Evolutionary conservation across 208 protist species (phyloP), one percentile per base, ranked within the genome.

Genomic region (Novymonas esmeraldas): DNA sequence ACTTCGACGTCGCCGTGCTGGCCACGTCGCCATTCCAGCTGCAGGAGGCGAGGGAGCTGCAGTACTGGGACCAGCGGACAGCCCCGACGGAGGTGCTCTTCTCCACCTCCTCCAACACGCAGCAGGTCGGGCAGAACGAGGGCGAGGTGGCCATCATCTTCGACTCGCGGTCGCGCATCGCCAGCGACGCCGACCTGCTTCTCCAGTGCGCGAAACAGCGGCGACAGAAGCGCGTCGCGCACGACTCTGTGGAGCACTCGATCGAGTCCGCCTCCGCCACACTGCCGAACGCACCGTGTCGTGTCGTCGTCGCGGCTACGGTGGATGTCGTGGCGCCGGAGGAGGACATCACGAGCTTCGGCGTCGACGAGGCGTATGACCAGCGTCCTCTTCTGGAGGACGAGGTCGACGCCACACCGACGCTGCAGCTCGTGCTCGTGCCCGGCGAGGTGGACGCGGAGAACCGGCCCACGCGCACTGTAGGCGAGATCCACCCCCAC

Each of bases 1-100:
- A 70, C 31, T 96, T 93, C 63, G 56, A 85, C 42, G 20, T 94
- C 7, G 64, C 82, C 24, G 64, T 95, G 42, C 84, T 93, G 51
- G 62, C 71, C 18, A 54, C 74, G 0, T 67, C 82, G 18, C 57
- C 75, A 9, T 93, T 92, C 44, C 26, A 69, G 60, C 28, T 96
- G 28, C 75, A 70, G 34, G 56, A 79, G 54, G 89, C 89, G 62
- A 28, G 29, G n/a, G 46, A 86, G 54, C 54, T 66, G 20, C 63
- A 78, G 28, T 78, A 94, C 66, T 96, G 89, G 87, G 70, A 77
- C 61, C 59, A 68, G 31, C 33, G 49, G 22, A 78, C 45, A 0
- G 66, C 76, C n/a, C 33, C 38, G 20, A 59, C 63, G 13, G 74
- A 74, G 24, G 14, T 90, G 42, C 61, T 75, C 31, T 28, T 28